Evolutionary conservation across 371 early-diverging fungal species (phyloP).

Genomic region (Rhizomucor miehei): DNA sequence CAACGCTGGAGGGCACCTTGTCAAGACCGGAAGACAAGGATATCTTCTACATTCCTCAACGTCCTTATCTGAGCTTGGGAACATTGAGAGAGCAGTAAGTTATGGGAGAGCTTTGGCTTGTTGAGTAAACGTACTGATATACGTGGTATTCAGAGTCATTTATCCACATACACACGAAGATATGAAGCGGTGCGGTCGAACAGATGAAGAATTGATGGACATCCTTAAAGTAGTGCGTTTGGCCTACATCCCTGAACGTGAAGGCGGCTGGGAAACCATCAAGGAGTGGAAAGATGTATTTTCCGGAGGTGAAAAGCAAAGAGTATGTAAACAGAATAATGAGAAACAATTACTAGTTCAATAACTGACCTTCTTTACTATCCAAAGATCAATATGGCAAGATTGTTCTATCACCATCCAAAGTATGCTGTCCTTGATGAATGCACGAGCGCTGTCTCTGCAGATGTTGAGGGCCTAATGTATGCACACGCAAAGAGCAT

Average conservation of each 20-base stretch:
- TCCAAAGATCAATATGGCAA: conserved; percentile 64
- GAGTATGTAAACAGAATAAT: conserved; percentile 48
- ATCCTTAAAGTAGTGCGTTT: conserved; percentile 75
- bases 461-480: conserved; percentile 89
- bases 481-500: conserved; percentile 84
- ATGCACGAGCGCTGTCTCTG: conserved; percentile 83
- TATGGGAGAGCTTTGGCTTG: not conserved
- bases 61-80: conserved; percentile 86
- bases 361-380: not conserved
- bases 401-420: conserved; percentile 84
- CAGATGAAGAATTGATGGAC: conserved; percentile 73
- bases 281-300: conserved; percentile 93
- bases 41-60: conserved; percentile 87
- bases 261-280: conserved; percentile 85
- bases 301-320: conserved; percentile 90
- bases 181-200: conserved; percentile 69
- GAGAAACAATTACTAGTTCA: not conserved
- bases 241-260: conserved; percentile 72
- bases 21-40: conserved; percentile 62
- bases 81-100: conserved; percentile 80
- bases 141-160: conserved; percentile 49
- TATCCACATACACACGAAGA: conserved; percentile 85
- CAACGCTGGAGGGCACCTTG: conserved; percentile 73
- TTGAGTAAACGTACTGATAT: not conserved
- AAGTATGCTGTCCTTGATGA: conserved; percentile 77